These are phyloP conservation scores for Boeremia exigua DNA, from an alignment of 2,329 filamentous ascomycete genomes.

Conservation along the genomic window DNA sequence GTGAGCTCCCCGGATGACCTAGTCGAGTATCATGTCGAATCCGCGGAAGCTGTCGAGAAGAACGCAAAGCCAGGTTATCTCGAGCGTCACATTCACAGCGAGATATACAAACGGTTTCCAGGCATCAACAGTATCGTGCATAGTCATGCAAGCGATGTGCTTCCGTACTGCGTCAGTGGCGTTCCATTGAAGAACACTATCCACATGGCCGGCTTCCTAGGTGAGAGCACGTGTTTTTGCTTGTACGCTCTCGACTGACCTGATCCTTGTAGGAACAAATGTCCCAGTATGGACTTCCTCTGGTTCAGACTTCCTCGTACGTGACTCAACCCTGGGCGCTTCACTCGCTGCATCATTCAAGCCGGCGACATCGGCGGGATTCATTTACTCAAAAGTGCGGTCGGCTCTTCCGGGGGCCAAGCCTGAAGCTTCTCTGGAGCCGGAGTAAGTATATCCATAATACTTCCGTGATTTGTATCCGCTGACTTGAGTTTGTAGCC, in stretches of 20 bases:
- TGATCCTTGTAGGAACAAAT: conserved; percentile 30
- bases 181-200: conserved; percentile 48
- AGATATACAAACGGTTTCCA: conserved; percentile 54
- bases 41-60: conserved; percentile 48
- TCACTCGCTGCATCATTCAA: conserved; percentile 47
- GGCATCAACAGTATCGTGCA: conserved; percentile 54
- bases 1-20: conserved; percentile 51
- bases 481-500: conserved; percentile 2
- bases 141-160: conserved; percentile 50
- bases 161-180: conserved; percentile 52
- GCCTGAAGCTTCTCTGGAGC: conserved; percentile 40
- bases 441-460: conserved; percentile 21
- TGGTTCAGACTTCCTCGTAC: conserved; percentile 45
- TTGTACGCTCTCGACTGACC: background rate
- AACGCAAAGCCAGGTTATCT: conserved; percentile 44
- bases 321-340: conserved; percentile 39
- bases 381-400: conserved; percentile 47
- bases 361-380: conserved; percentile 45
- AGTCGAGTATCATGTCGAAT: conserved; percentile 53
- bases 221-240: conserved; percentile 24
- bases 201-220: conserved; percentile 55
- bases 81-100: conserved; percentile 55
- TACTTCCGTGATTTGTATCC: background rate
- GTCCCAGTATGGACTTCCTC: conserved; percentile 47
- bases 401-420: conserved; percentile 44